These are phyloP conservation scores for Huntiella moniliformis DNA, from an alignment of 2,329 filamentous ascomycete species.

Conservation along the genomic window DNA sequence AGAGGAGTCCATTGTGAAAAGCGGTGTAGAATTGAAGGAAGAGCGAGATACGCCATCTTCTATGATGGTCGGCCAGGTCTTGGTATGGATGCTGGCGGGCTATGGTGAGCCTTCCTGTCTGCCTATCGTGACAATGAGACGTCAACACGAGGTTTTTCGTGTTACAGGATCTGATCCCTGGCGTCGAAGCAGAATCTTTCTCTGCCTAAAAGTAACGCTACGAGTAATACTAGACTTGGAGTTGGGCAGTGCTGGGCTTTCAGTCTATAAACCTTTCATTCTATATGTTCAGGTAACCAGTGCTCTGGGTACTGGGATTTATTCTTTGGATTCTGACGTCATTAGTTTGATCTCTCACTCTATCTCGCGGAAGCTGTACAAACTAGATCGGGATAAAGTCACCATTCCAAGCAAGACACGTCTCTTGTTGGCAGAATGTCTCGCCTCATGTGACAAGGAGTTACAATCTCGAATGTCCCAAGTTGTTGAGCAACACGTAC, in stretches of 20 bases:
- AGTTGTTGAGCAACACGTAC: too few relatives aligned
- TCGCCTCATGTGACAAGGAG: too few relatives aligned
- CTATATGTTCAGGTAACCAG: constrained; percentile 21
- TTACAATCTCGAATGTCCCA: too few relatives aligned
- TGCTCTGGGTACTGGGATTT: too few relatives aligned
- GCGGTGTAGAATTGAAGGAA: constrained; percentile 20
- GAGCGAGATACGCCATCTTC: constrained; percentile 31
- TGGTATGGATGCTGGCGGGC: constrained; percentile 22
- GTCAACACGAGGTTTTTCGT: constrained; percentile 35
- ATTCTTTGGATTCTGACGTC: too few relatives aligned
- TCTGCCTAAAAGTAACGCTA: constrained; percentile 32
- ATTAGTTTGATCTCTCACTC: too few relatives aligned
- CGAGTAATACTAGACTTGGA: constrained; percentile 18
- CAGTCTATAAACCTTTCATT: constrained; percentile 33
- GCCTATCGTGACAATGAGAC: constrained; percentile 27
- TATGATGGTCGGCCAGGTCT: constrained; percentile 31
- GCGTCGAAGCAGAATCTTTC: constrained; percentile 34
- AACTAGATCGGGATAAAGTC: too few relatives aligned
- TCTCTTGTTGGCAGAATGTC: too few relatives aligned
- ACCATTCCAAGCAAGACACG: too few relatives aligned
- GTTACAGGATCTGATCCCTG: constrained; percentile 21
- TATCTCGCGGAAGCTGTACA: too few relatives aligned
- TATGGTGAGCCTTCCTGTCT: constrained; percentile 16
- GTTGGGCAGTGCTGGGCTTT: not conserved
- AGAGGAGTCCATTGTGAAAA: constrained; percentile 20